Evolutionary conservation across 768 basidiomycete species (phyloP).

Genomic region (Brasilioporus rufonigricans): DNA sequence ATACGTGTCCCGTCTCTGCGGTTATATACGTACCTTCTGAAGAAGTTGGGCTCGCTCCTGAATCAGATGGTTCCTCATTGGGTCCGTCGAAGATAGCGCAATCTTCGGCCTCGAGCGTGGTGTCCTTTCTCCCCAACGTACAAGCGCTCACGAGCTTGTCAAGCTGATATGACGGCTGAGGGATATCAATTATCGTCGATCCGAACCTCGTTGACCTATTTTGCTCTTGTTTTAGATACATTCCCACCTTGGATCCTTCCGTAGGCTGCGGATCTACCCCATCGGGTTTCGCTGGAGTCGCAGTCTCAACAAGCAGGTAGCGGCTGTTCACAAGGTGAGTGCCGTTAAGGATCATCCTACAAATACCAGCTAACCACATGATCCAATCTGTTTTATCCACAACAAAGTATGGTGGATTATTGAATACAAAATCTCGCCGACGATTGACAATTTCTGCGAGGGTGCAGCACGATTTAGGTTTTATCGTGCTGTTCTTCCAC

Average conservation of each 20-base stretch:
- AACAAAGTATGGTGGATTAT: slow-evolving; percentile 54
- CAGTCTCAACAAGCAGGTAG: slow-evolving; percentile 53
- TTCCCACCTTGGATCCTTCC: slow-evolving; percentile 20
- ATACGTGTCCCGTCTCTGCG: not conserved
- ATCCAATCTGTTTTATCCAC: slow-evolving; percentile 68
- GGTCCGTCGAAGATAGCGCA: slow-evolving; percentile 38
- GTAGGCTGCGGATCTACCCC: not conserved
- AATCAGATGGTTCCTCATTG: not conserved
- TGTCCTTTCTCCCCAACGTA: slow-evolving; percentile 38
- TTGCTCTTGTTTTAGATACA: slow-evolving; percentile 47
- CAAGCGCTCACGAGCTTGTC: slow-evolving; percentile 45
- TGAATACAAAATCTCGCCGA: slow-evolving; percentile 52
- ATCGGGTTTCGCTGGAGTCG: not conserved
- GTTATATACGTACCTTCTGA: not conserved
- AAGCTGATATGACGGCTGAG: slow-evolving; percentile 56
- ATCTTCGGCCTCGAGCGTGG: slow-evolving; percentile 52
- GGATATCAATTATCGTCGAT: slow-evolving; percentile 45
- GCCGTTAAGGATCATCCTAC: not conserved
- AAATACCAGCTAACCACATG: slow-evolving; percentile 46
- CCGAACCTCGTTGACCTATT: not conserved
- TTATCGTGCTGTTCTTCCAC: slow-evolving; percentile 53
- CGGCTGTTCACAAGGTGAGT: slow-evolving; percentile 38
- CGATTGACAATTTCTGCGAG: slow-evolving; percentile 67
- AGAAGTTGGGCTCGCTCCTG: not conserved
- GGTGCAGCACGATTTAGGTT: slow-evolving; percentile 50